Base-by-base conservation (phyloP, 2,329 filamentous ascomycete genomes). In the Scytalidium sp. region DNA sequence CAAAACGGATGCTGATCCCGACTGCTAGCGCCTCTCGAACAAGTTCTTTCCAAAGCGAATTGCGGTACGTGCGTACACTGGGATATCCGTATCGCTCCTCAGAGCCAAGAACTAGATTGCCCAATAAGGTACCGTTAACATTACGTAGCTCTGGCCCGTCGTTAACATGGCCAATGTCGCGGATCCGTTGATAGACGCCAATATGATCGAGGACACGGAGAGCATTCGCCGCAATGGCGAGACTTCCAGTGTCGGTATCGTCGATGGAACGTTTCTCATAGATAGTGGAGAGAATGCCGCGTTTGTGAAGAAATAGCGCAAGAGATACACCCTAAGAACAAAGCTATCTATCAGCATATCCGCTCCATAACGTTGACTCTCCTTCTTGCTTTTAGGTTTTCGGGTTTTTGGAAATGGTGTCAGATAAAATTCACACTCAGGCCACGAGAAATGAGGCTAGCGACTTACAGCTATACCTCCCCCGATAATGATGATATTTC, bases 211-310 rank as follows among this genome's bases (percentile, higher is more conserved):
- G 69, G 42, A 81, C 68, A 2, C 70, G 70, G 1, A 83, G 70
- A 0, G 78, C 77, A 48, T 83, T 83, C 6, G 80, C 79, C 0
- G 78, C 79, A 2, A 83, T 70, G 71, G 80, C 79, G 27, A 83
- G 68, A 2, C 75, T 77, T 2, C 79, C 79, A n/a, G 75, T 47
- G 13, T 47, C 20, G 2, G 11, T 19, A 36, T 47, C 21, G 32
- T 11, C 6, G 22, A 44, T 20, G 3, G 27, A 32, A 1, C 51
- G 45, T 2, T 22, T 25, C 42, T 53, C 47, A 39, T 45, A 53
- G 5, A 50, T 47, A 5, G 29, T 39, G 9, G 44, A 45, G 10
- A 29, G 21, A 2, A 50, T 50, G 19, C 43, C 39, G 23, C 42
- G 21, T 21, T 41, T 47, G 7, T 45, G 15, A 3, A 53, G 44